A percentile compares a stretch with the other conserved stretches of the same genome.
Conservation (phyloP, 768 basidiomycete species). For the Lactarius akahatsu region DNA sequence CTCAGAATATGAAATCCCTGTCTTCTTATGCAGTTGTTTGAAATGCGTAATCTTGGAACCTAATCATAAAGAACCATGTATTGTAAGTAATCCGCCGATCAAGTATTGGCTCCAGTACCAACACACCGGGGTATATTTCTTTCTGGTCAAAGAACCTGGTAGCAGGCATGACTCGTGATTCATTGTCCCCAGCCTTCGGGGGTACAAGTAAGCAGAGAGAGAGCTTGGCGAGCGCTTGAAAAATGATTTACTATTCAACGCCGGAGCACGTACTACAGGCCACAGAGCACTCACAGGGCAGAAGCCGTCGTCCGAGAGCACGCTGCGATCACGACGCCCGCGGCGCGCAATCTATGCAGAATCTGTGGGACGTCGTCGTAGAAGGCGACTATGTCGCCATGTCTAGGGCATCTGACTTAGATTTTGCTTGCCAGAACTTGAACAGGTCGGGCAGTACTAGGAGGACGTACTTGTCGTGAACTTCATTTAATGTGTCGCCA, state of each 20-base stretch:
- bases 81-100: not conserved
- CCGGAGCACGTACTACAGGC: too few relatives aligned
- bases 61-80: constrained; percentile 30
- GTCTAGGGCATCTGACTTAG: constrained; percentile 36
- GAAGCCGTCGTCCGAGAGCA: constrained; percentile 73
- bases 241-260: not conserved
- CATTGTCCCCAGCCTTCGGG: constrained; percentile 37
- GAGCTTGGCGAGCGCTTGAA: constrained; percentile 69
- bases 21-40: constrained; percentile 50
- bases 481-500: constrained; percentile 45
- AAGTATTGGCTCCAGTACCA: not conserved
- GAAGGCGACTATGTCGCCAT: constrained; percentile 60
- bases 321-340: constrained; percentile 59
- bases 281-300: constrained; percentile 51
- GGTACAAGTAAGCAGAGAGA: constrained; percentile 64
- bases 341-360: constrained; percentile 53
- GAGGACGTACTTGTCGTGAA: constrained; percentile 48
- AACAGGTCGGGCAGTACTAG: not conserved
- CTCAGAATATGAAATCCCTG: constrained; percentile 73
- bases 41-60: constrained; percentile 66
- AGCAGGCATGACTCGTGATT: constrained; percentile 44
- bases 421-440: not conserved
- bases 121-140: constrained; percentile 70
- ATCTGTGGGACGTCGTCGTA: constrained; percentile 78
- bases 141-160: constrained; percentile 64